These are phyloP conservation scores for Peronospora belbahrii DNA, from an alignment of 352 stramenopile species.

Conservation along the genomic window DNA sequence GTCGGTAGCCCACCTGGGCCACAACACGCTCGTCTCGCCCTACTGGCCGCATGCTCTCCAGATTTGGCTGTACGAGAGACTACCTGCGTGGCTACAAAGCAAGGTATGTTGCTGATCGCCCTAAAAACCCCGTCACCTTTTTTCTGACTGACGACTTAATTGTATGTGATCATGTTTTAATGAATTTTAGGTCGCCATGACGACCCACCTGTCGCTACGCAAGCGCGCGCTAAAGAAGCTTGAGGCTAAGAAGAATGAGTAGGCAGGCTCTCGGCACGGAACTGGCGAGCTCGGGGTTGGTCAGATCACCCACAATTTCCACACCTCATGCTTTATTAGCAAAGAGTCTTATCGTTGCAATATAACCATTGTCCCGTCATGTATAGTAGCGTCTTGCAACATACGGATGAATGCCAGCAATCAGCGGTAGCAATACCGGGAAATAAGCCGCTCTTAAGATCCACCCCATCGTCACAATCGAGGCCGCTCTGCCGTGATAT, in stretches of 20 bases:
- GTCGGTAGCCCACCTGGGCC: conserved; percentile 89
- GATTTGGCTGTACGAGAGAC: conserved; percentile 89
- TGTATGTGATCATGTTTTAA: not conserved
- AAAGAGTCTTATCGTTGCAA: not conserved
- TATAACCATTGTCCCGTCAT: not conserved
- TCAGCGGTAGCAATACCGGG: not conserved
- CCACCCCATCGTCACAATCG: not conserved
- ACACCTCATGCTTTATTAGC: not conserved
- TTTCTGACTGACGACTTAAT: conserved; percentile 11
- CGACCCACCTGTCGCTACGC: conserved; percentile 70
- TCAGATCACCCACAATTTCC: conserved; percentile 1
- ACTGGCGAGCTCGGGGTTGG: not conserved
- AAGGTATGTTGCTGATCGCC: conserved; percentile 45
- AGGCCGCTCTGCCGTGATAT: conserved; percentile 4
- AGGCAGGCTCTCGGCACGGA: conserved; percentile 4
- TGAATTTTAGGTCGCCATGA: conserved; percentile 50
- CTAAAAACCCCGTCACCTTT: not conserved
- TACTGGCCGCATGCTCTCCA: conserved; percentile 96
- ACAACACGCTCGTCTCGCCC: conserved; percentile 87
- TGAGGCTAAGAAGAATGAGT: conserved; percentile 78
- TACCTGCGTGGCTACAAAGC: conserved; percentile 81
- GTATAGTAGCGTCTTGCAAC: conserved; percentile 10
- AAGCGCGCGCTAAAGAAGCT: conserved; percentile 85
- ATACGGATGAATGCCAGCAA: not conserved
- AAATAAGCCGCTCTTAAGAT: not conserved